Evolutionary conservation across 1,139 yeast genomes (phyloP).

Genomic region (Wickerhamiella infanticola): DNA sequence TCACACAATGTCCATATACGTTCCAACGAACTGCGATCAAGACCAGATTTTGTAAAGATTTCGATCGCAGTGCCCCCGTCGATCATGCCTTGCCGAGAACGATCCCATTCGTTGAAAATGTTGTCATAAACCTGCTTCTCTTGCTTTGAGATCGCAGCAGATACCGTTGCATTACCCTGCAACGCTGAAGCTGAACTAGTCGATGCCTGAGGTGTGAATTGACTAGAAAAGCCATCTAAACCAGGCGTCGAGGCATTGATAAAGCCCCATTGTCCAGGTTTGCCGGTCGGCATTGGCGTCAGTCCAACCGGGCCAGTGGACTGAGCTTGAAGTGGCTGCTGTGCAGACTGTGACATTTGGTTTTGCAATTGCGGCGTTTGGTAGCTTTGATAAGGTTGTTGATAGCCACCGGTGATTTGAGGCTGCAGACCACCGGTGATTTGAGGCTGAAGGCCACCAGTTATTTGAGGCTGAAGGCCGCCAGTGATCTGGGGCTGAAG

Average conservation of each 20-base stretch:
- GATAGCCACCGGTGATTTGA: conserved; percentile 19
- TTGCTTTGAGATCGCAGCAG: conserved; percentile 71
- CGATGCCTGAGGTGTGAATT: conserved; percentile 53
- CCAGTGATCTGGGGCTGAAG: conserved; percentile 18
- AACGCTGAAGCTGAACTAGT: conserved; percentile 26
- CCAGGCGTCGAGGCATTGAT: conserved; percentile 66
- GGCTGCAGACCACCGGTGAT: conserved; percentile 21
- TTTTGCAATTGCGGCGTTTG: no score
- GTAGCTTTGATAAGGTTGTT: conserved; percentile 13
- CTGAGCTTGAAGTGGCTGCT: background rate
- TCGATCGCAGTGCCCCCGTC: conserved; percentile 74
- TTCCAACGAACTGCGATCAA: conserved; percentile 71
- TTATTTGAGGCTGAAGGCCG: conserved; percentile 24
- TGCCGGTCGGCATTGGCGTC: conserved; percentile 40
- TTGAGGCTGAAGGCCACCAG: conserved; percentile 28
- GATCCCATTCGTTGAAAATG: conserved; percentile 80
- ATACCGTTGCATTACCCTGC: conserved; percentile 23
- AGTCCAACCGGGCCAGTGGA: conserved; percentile 10
- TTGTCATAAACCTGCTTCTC: conserved; percentile 80
- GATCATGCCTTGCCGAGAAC: conserved; percentile 46
- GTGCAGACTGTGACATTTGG: background rate
- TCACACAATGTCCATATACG: conserved; percentile 92
- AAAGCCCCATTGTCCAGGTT: conserved; percentile 76
- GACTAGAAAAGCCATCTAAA: conserved; percentile 55
- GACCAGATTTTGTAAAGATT: conserved; percentile 81